phyloP scores from a whole-genome alignment of 495 filamentous ascomycete species.

The Aspergillus taichungensis region DNA sequence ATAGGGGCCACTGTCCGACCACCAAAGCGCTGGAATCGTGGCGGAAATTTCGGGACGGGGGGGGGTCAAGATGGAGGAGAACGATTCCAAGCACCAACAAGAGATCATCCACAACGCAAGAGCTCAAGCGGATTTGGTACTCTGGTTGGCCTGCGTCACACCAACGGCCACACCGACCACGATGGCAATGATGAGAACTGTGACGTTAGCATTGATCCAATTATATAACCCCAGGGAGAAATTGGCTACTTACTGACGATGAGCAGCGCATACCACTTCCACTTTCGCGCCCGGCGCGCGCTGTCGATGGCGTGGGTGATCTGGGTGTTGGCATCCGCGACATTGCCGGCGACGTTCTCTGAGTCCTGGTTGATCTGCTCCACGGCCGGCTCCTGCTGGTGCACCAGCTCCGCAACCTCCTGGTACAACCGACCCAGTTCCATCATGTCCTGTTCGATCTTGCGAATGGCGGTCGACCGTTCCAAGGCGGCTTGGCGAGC shows the following conservation, averaged over 20 bases:
- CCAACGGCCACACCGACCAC: conserved; percentile 42
- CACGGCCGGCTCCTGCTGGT: conserved; percentile 73
- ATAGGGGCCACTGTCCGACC: neutral
- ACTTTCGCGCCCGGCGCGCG: conserved; percentile 70
- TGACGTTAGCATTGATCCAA: neutral
- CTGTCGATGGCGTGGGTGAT: conserved; percentile 68
- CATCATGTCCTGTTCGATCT: conserved; percentile 81
- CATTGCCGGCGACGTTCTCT: conserved; percentile 67
- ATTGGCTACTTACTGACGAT: conserved; percentile 58
- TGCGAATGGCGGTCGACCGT: conserved; percentile 81
- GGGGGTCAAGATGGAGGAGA: neutral
- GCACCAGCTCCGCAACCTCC: conserved; percentile 72
- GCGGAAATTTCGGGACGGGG: neutral
- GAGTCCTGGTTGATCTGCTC: conserved; percentile 71
- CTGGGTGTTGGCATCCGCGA: conserved; percentile 72
- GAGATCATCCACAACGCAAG: too few species aligned
- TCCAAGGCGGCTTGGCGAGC: conserved; percentile 68
- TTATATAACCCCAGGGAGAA: neutral
- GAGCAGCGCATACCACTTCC: conserved; percentile 97
- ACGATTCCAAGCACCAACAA: neutral
- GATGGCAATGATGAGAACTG: conserved; percentile 44
- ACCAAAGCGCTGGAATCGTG: neutral
- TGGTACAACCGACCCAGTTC: conserved; percentile 78
- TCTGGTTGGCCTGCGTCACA: conserved; percentile 32
- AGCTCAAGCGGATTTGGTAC: neutral